A percentile compares a stretch with the other conserved stretches of the same genome.
phyloP scores from a whole-genome alignment of 805 yeast species.

The Candida schatavii region DNA sequence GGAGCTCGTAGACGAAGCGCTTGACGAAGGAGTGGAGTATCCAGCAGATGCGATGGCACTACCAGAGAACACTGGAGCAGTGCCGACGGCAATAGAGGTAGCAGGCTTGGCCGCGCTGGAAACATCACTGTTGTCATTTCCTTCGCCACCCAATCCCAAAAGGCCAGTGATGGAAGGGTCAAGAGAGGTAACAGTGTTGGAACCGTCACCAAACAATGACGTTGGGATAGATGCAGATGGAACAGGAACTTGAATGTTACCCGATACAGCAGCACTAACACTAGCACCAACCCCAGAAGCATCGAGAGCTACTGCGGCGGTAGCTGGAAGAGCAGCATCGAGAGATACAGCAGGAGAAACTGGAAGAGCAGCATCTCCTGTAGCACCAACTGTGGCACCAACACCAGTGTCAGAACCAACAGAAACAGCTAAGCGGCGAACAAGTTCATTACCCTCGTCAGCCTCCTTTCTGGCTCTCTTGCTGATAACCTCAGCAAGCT shows the following conservation, averaged over 20 bases:
- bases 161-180: not conserved
- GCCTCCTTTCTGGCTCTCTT: conserved; percentile 13
- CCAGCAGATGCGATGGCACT: not conserved
- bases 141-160: not conserved
- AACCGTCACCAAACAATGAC: conserved; percentile 5
- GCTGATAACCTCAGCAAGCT: conserved; percentile 13
- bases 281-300: not conserved
- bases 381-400: conserved; percentile 4
- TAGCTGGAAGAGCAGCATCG: not conserved
- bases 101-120: conserved; percentile 6
- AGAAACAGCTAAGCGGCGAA: not conserved
- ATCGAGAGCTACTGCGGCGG: not conserved
- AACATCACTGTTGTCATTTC: conserved; percentile 6
- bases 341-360: not conserved
- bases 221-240: conserved; percentile 1
- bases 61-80: not conserved
- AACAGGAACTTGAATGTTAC: conserved; percentile 2
- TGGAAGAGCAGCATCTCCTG: not conserved
- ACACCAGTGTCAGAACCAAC: not conserved
- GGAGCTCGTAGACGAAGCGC: conserved; percentile 2
- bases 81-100: not conserved
- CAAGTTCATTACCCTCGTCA: conserved; percentile 4
- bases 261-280: conserved; percentile 3
- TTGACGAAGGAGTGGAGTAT: conserved; percentile 1
- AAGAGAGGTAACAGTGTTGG: conserved; percentile 6